A percentile compares a stretch with the other conserved stretches of the same genome.
Conservation (phyloP, 257 asterid species). For the Solanum bulbocastanum region DNA sequence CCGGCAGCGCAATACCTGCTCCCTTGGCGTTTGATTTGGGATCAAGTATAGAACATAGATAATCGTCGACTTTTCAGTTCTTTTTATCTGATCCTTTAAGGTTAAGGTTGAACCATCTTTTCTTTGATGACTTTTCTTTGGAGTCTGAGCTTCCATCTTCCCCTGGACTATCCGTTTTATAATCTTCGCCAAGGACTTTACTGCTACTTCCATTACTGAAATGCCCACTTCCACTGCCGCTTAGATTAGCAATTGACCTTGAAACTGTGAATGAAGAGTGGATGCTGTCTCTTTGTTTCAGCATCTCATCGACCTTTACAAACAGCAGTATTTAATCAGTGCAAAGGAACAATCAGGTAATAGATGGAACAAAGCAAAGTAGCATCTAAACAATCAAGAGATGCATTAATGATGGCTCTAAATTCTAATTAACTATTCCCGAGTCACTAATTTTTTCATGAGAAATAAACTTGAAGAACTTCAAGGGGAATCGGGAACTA, state of each 20-base stretch:
- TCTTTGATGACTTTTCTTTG: constrained; percentile 72
- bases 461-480: neutral
- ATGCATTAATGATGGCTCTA: neutral
- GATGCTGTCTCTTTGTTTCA: constrained; percentile 78
- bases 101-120: constrained; percentile 85
- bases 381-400: neutral
- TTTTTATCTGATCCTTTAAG: constrained; percentile 75
- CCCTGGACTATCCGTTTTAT: constrained; percentile 55
- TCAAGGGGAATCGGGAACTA: neutral
- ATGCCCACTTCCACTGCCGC: constrained; percentile 65
- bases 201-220: constrained; percentile 85
- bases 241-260: constrained; percentile 38
- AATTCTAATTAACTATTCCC: neutral
- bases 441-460: neutral
- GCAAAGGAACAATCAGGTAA: neutral
- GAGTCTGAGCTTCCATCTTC: constrained; percentile 91
- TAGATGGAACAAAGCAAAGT: neutral
- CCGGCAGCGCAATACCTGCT: neutral
- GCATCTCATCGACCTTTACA: constrained; percentile 82
- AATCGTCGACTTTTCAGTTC: neutral
- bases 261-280: constrained; percentile 78
- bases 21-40: neutral
- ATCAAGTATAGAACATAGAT: neutral
- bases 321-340: neutral
- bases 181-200: constrained; percentile 51